Conservation (phyloP, 176 grass and related monocot genomes). For the Melocanna baccifera region DNA sequence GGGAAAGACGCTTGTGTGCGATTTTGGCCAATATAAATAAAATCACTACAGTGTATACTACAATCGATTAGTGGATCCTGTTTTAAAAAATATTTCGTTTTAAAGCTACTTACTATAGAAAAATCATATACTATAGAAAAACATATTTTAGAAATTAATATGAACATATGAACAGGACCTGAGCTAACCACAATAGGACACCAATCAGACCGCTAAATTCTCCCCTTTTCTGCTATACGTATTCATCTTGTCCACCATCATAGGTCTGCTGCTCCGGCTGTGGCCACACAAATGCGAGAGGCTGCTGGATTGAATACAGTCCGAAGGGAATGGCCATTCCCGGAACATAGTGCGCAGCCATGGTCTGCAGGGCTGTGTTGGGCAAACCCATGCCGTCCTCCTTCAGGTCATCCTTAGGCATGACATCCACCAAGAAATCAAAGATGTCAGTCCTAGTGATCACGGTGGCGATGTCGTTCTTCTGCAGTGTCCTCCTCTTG, state of each 20-base stretch:
- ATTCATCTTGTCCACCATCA: constrained; percentile 8
- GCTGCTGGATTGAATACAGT: constrained; percentile 32
- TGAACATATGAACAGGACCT: no score
- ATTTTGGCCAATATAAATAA: no score
- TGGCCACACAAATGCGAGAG: constrained; percentile 38
- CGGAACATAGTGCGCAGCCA: constrained; percentile 20
- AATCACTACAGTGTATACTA: no score
- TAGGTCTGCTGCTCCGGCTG: constrained; percentile 7
- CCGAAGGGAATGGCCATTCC: neutral
- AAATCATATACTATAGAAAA: no score
- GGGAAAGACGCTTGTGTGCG: no score
- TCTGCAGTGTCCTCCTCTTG: constrained; percentile 59
- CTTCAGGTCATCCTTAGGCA: constrained; percentile 46
- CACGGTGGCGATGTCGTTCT: constrained; percentile 47
- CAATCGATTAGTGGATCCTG: no score
- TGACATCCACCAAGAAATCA: constrained; percentile 58
- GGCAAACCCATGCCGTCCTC: constrained; percentile 8
- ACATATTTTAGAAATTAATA: no score
- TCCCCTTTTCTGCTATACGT: neutral
- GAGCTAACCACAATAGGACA: neutral
- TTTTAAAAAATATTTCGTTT: no score
- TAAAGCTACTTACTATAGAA: no score
- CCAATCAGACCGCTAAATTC: neutral
- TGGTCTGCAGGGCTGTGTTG: no score
- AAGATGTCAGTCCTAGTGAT: constrained; percentile 47